A percentile compares a stretch with the other conserved stretches of the same genome.
These are phyloP conservation scores for Aschersonia sp. DNA, from an alignment of 2,329 filamentous ascomycete species.

Conservation along the genomic window DNA sequence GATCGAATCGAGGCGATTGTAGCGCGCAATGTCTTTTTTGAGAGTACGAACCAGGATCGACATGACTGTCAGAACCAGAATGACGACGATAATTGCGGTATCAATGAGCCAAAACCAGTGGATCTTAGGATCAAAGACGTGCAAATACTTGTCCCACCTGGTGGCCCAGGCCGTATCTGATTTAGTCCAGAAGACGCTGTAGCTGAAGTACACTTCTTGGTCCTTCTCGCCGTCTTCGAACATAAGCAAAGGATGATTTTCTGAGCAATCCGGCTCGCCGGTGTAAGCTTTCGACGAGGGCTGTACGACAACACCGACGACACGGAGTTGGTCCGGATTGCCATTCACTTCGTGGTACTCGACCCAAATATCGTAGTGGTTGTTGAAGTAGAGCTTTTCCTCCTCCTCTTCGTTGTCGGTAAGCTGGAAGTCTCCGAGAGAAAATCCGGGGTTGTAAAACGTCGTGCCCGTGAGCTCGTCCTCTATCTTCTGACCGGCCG, in stretches of 20 bases:
- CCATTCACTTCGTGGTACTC: constrained; percentile 76
- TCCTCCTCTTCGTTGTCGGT: constrained; percentile 46
- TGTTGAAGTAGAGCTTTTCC: constrained; percentile 57
- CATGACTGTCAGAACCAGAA: constrained; percentile 79
- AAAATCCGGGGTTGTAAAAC: constrained; percentile 86
- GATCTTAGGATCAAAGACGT: constrained; percentile 94
- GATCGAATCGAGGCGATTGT: constrained; percentile 88
- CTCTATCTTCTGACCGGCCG: constrained; percentile 69
- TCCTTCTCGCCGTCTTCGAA: constrained; percentile 43
- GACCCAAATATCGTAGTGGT: constrained; percentile 88
- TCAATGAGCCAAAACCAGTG: constrained; percentile 99
- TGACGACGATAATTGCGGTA: constrained; percentile 86
- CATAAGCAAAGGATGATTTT: constrained; percentile 39
- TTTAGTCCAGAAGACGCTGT: constrained; percentile 79
- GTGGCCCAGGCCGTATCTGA: constrained; percentile 88
- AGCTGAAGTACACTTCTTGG: constrained; percentile 66
- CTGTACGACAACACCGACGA: constrained; percentile 84
- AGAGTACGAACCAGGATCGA: constrained; percentile 83
- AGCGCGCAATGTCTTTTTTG: constrained; percentile 88
- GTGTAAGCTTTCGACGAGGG: constrained; percentile 56
- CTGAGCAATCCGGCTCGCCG: constrained; percentile 48
- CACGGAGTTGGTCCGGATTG: constrained; percentile 56
- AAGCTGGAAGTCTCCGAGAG: constrained; percentile 20
- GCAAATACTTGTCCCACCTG: constrained; percentile 96
- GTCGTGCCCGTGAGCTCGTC: constrained; percentile 63